These are phyloP conservation scores for Ilex paraguariensis DNA, from an alignment of 305 asterid genomes.

Conservation along the genomic window DNA sequence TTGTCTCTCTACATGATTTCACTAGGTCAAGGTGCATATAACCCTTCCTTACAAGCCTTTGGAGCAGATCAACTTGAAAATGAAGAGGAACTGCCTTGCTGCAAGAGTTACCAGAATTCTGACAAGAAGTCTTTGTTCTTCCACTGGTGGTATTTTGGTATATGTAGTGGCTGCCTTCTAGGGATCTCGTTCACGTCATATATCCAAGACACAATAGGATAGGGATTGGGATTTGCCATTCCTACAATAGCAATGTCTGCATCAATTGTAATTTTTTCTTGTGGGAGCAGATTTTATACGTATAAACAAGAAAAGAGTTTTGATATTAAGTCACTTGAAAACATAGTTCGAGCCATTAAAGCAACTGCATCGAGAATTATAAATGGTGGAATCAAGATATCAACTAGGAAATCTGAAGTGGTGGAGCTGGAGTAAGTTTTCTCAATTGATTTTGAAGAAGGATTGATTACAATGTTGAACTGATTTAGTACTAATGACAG, in stretches of 20 bases:
- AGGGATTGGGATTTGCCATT: slow-evolving; percentile 90
- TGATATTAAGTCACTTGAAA: slow-evolving; percentile 28
- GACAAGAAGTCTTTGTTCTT: too few species aligned
- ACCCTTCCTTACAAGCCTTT: slow-evolving; percentile 89
- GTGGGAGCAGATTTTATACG: slow-evolving; percentile 46
- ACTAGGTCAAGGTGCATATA: slow-evolving; percentile 74
- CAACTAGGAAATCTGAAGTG: slow-evolving; percentile 18
- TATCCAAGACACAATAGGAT: slow-evolving; percentile 75
- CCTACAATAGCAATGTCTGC: slow-evolving; percentile 55
- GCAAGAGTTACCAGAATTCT: too few species aligned
- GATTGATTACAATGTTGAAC: too few species aligned
- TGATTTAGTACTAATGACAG: too few species aligned
- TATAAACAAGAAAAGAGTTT: slow-evolving; percentile 18
- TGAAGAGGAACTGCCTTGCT: too few species aligned
- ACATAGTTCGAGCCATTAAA: slow-evolving; percentile 35
- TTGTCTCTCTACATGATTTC: slow-evolving; percentile 72
- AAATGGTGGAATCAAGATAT: slow-evolving; percentile 14
- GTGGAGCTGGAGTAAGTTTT: slow-evolving; percentile 75
- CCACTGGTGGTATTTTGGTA: too few species aligned
- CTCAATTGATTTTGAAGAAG: background rate
- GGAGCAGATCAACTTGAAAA: slow-evolving; percentile 91
- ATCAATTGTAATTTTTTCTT: slow-evolving; percentile 47
- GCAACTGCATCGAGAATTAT: slow-evolving; percentile 33
- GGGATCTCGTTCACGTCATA: slow-evolving; percentile 80
- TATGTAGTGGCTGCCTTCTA: slow-evolving; percentile 78